Evolutionary conservation across 139 green algal genomes (phyloP), one percentile per base, ranked within the genome.

Genomic region (Closterium sp.): DNA sequence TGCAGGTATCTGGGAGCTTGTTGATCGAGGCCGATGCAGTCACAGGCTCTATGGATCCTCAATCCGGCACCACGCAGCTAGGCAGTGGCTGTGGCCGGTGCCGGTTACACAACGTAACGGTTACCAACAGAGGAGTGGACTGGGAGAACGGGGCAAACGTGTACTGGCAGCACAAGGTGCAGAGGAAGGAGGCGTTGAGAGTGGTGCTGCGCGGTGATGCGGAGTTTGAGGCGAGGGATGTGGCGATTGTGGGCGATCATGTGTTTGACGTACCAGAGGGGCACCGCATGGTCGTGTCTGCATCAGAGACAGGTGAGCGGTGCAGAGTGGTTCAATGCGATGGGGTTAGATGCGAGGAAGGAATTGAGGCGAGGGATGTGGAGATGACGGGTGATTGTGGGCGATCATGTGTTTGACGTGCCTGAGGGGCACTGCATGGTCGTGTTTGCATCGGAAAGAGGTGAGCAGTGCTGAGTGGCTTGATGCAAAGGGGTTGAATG

Each of bases 121-220:
- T 99, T 27, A 24, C 85, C 21, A 99, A 99, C 91, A 50, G n/a
- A 3, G 98, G 98, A 42, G 95, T 99, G 22, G 96, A 99, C 89
- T 99, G 96, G 96, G 84, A 88, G 0, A 89, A 95, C 87, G 88
- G 93, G 0, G 86, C 86, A 89, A 99, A 98, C 89, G 91, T 97
- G 62, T 98, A 97, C 93, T 99, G 97, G 93, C 90, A 89, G n/a
- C 24, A 89, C 32, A 30, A 13, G 91, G 94, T 99, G 31, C 62
- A 89, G 13, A 91, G 98, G 0, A 85, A 93, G 7, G 97, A 99
- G 95, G 90, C 91, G 6, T 96, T 94, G 31, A 89, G 88, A 31
- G 95, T 99, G 27, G 30, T 96, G n/a, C 95, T 99, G 90, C 95
- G 96, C 28, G 97, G 98, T 0, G 94, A 93, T 27, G 96, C 97